Conservation (phyloP, 1,284 basidiomycete species). For the Irpex lacteus region DNA sequence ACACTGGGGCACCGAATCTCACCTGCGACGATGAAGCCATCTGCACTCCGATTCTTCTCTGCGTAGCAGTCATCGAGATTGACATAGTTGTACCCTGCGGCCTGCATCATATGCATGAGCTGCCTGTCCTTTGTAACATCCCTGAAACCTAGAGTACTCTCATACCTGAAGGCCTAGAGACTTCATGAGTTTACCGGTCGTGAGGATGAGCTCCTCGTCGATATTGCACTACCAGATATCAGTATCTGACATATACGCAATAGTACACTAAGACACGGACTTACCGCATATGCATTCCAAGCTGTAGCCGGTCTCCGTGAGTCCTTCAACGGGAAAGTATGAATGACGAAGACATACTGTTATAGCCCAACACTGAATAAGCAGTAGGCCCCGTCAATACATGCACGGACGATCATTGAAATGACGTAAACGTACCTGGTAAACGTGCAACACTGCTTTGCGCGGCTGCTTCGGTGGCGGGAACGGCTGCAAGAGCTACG, state of each 20-base stretch:
- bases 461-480: background rate
- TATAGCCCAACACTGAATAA: slow-evolving; percentile 30
- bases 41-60: background rate
- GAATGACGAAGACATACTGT: slow-evolving; percentile 24
- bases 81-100: slow-evolving; percentile 30
- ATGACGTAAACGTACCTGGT: slow-evolving; percentile 17
- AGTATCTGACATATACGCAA: slow-evolving; percentile 3
- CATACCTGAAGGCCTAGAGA: slow-evolving; percentile 31
- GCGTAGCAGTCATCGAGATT: background rate
- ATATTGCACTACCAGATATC: slow-evolving; percentile 35
- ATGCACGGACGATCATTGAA: background rate
- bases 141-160: background rate
- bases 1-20: background rate
- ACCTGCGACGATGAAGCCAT: background rate
- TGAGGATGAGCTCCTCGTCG: slow-evolving; percentile 33
- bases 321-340: background rate
- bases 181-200: slow-evolving; percentile 33
- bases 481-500: background rate
- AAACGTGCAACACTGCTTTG: slow-evolving; percentile 19
- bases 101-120: slow-evolving; percentile 17
- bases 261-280: background rate
- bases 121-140: background rate
- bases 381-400: background rate
- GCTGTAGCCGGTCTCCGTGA: background rate
- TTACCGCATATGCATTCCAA: background rate